phyloP scores from a whole-genome alignment of 805 yeast species.

The Lachancea quebecensis region DNA sequence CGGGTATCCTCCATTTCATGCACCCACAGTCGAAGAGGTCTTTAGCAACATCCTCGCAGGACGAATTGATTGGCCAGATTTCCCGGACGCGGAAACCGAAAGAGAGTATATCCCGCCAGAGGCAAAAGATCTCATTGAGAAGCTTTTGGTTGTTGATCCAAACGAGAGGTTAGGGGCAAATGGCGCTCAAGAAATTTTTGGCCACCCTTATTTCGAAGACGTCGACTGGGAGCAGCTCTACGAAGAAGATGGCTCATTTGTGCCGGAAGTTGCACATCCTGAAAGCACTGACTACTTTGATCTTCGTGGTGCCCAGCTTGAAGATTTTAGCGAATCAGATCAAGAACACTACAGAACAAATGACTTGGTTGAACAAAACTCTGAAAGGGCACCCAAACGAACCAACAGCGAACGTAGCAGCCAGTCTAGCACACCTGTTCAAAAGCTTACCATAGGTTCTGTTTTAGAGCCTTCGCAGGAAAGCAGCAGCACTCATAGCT shows the following conservation, averaged over 20 bases:
- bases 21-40: slow-evolving; percentile 66
- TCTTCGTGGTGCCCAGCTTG: slow-evolving; percentile 73
- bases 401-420: slow-evolving; percentile 9
- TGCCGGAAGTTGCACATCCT: slow-evolving; percentile 72
- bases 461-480: slow-evolving; percentile 24
- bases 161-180: slow-evolving; percentile 62
- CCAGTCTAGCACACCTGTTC: slow-evolving; percentile 16
- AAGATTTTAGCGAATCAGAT: slow-evolving; percentile 27
- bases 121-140: slow-evolving; percentile 68
- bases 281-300: slow-evolving; percentile 91
- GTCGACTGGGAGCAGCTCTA: slow-evolving; percentile 72
- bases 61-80: slow-evolving; percentile 76
- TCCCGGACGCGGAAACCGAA: slow-evolving; percentile 45
- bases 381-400: slow-evolving; percentile 3
- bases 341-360: slow-evolving; percentile 2
- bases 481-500: slow-evolving; percentile 27
- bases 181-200: slow-evolving; percentile 73
- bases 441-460: slow-evolving; percentile 26
- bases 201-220: slow-evolving; percentile 68
- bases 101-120: slow-evolving; percentile 49
- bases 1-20: slow-evolving; percentile 95
- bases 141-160: slow-evolving; percentile 59
- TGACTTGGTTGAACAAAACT: neutral
- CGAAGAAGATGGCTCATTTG: slow-evolving; percentile 69
- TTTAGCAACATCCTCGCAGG: slow-evolving; percentile 74